These are phyloP conservation scores for Triticum urartu DNA, from an alignment of 176 grass and related monocot species.

Conservation along the genomic window DNA sequence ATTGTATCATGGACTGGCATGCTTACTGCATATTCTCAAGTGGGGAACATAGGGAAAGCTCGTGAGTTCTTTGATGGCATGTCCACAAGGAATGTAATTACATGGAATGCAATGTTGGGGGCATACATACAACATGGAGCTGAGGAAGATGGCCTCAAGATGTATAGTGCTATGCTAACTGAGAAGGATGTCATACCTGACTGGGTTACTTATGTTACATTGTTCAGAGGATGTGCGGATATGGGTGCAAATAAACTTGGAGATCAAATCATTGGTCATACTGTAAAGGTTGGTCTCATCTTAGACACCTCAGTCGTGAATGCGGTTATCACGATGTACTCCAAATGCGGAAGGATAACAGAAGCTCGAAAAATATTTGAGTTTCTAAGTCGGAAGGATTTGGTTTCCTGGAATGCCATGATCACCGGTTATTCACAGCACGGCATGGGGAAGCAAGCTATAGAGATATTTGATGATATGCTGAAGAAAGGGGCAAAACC, in stretches of 20 bases:
- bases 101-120: constrained; percentile 90
- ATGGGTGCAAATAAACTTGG: constrained; percentile 74
- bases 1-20: constrained; percentile 96
- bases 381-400: constrained; percentile 62
- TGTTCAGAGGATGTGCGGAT: constrained; percentile 83
- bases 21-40: constrained; percentile 89
- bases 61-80: constrained; percentile 73
- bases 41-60: constrained; percentile 59
- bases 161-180: constrained; percentile 60
- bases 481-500: constrained; percentile 54
- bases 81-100: constrained; percentile 71
- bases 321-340: constrained; percentile 92
- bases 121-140: constrained; percentile 78
- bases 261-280: constrained; percentile 67
- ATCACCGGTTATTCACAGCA: constrained; percentile 96
- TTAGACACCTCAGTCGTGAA: constrained; percentile 64
- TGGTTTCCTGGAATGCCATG: constrained; percentile 98
- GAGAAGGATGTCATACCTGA: constrained; percentile 71
- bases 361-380: constrained; percentile 73
- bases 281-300: constrained; percentile 66
- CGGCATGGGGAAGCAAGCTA: constrained; percentile 80
- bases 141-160: constrained; percentile 88
- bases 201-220: constrained; percentile 86
- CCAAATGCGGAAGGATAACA: constrained; percentile 81
- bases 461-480: constrained; percentile 70